Percentiles rank a stretch among this genome's conserved stretches.
phyloP scores from a whole-genome alignment of 83 land plant species.

The Diphasiastrum complanatum region DNA sequence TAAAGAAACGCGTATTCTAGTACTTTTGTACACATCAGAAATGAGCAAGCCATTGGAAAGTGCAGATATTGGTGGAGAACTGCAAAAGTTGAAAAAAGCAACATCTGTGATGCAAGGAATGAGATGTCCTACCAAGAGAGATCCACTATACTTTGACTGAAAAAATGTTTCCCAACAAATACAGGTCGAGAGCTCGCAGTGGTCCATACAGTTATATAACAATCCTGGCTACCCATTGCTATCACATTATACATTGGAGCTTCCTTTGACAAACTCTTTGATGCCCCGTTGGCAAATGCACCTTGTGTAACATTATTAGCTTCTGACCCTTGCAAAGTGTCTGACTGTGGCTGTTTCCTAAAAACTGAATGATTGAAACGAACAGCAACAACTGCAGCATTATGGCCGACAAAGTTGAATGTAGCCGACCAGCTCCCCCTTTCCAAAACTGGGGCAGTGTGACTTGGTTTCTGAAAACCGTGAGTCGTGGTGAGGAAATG shows the following conservation, averaged over 20 bases:
- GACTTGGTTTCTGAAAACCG: slow-evolving; percentile 14
- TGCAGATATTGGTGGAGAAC: too few species aligned
- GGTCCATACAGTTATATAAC: slow-evolving; percentile 10
- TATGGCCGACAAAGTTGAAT: slow-evolving; percentile 12
- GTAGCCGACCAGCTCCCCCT: slow-evolving; percentile 3
- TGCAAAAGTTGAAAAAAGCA: too few species aligned
- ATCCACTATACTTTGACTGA: slow-evolving; percentile 10
- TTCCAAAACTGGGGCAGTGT: slow-evolving; percentile 14
- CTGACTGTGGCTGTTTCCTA: not conserved
- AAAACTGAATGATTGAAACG: slow-evolving; percentile 11
- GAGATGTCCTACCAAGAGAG: slow-evolving; percentile 1
- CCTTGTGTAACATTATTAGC: too few species aligned
- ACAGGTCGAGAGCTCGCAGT: slow-evolving; percentile 12
- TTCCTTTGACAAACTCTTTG: slow-evolving; percentile 9
- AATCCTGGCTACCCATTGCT: slow-evolving; percentile 15
- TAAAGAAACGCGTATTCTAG: too few species aligned
- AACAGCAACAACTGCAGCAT: slow-evolving; percentile 10
- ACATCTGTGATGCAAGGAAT: too few species aligned
- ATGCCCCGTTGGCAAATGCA: not conserved
- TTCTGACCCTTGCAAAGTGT: not conserved
- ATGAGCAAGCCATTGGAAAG: too few species aligned
- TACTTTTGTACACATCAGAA: too few species aligned
- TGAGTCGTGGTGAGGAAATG: not conserved
- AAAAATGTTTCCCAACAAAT: slow-evolving; percentile 12
- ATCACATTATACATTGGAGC: not conserved